Evolutionary conservation across 768 basidiomycete species (phyloP), one percentile per base, ranked within the genome.

Genomic region (Boletus sp.): DNA sequence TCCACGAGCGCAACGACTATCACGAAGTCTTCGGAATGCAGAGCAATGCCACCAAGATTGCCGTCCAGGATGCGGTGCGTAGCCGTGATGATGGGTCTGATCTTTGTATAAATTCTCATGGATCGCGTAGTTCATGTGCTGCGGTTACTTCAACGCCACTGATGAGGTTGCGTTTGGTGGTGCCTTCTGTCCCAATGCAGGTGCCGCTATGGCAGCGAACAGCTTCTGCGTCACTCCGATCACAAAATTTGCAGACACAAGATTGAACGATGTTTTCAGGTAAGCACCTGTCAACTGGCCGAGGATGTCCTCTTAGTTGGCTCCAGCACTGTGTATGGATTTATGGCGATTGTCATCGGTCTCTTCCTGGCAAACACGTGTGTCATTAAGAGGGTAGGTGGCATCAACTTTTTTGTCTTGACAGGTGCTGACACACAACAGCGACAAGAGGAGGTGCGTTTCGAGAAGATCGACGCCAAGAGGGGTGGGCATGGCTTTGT

Each of bases 401-500:
- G n/a, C 15, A 9, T 45, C 25, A 0, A 4, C 17, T 25, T n/a
- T 44, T 10, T 42, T 8, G 23, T 43, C 19, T 35, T 10, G 30
- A 40, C 30, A 1, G 5, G 11, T 30, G 48, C 54, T 65, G 30
- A 66, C 51, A 23, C 23, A 48, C 44, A 55, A 47, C 74, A 92
- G 90, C 81, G 91, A 62, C 75, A 84, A 68, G 86, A 93, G 71
- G 77, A 81, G 53, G 87, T 88, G 62, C 85, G 93, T 34, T 95
- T 96, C 79, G 85, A 82, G 77, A 88, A 79, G 74, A 95, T 96
- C 58, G 92, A 95, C 61, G 82, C 83, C 52, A 96, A 95, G 74
- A 86, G 90, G 59, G 92, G 90, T 58, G 90, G 91, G 47, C 75
- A 78, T 57, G 89, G 90, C 57, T 96, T 96, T 64, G 92, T 94